Conservation (phyloP, 129 eudicot genomes). For the Tagetes erecta region DNA sequence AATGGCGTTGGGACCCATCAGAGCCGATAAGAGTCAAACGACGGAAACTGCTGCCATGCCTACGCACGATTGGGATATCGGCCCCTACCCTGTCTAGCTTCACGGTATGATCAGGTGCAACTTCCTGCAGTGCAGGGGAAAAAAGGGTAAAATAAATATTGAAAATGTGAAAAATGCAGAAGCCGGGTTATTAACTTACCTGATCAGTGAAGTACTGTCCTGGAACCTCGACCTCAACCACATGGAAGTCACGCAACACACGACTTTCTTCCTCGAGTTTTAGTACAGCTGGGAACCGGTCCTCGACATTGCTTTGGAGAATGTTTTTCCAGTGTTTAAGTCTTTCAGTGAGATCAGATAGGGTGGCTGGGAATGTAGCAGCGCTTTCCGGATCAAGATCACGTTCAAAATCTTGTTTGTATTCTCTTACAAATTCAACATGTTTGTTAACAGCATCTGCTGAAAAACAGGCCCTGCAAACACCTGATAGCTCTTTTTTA, state of each 20-base stretch:
- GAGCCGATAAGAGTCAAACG: conserved; percentile 96
- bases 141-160: background rate
- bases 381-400: conserved; percentile 99
- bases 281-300: conserved; percentile 92
- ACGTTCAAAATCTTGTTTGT: conserved; percentile 97
- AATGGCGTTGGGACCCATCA: conserved; percentile 99
- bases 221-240: conserved; percentile 91
- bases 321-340: conserved; percentile 97
- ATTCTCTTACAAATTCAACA: conserved; percentile 94
- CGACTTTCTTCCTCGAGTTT: conserved; percentile 98
- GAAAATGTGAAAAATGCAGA: background rate
- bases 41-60: conserved; percentile 99
- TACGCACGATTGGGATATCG: conserved; percentile 90
- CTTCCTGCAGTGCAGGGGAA: conserved; percentile 54
- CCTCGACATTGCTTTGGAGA: conserved; percentile 98
- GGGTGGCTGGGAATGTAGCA: conserved; percentile 87
- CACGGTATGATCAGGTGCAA: conserved; percentile 98
- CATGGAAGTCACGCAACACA: conserved; percentile 96
- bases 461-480: conserved; percentile 97
- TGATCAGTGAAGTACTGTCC: conserved; percentile 37
- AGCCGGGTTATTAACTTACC: conserved; percentile 8
- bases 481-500: conserved; percentile 99
- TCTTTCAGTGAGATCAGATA: conserved; percentile 91
- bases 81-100: conserved; percentile 97
- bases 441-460: conserved; percentile 99